Evolutionary conservation across 495 filamentous ascomycete species (phyloP), one percentile per base, ranked within the genome.

Genomic region (Cudoniella acicularis): DNA sequence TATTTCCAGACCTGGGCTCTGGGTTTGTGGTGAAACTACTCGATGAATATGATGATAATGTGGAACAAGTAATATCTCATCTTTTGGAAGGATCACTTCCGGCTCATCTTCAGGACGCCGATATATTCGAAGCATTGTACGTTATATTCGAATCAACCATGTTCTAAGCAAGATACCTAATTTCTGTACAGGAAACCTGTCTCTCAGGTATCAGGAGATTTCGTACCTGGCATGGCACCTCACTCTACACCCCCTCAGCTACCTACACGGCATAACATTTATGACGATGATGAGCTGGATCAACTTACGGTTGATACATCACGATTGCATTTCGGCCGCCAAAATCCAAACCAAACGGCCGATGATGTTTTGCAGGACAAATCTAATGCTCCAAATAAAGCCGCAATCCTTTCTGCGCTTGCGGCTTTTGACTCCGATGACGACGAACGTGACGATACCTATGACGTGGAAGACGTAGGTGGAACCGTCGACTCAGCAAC

Each of bases 391-490:
- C 74, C 82, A 40, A 82, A 86, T 66, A 97, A 96, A 74, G 87
- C 91, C 3, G 87, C 91, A 27, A 97, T 98, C 67, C 80, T 96
- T 11, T 87, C 94, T 20, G 94, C 94, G 0, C 84, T 98, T 10
- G 89, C 91, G 10, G 83, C 89, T 3, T 96, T 98, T 66, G 93
- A 98, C 74, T 86, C 86, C 0, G 94, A 96, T 63, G 93, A 97
- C 67, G 94, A 98, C 73, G 94, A 98, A 74, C 86, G 91, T 30
- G 94, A 98, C 73, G 94, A 98, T 67, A 98, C 94, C 1, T 98
- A 98, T 72, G 94, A 98, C 64, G 80, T 85, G 9, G 88, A 82
- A 42, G 94, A 98, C 64, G 91, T 97, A 4, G 94, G 94, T 54
- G 90, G 92, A 10, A 89, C 89, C 2, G 83, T 96, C 56, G 67